Conservation (phyloP, 108 stramenopile genomes). For the Cyclotella kingstonii region DNA sequence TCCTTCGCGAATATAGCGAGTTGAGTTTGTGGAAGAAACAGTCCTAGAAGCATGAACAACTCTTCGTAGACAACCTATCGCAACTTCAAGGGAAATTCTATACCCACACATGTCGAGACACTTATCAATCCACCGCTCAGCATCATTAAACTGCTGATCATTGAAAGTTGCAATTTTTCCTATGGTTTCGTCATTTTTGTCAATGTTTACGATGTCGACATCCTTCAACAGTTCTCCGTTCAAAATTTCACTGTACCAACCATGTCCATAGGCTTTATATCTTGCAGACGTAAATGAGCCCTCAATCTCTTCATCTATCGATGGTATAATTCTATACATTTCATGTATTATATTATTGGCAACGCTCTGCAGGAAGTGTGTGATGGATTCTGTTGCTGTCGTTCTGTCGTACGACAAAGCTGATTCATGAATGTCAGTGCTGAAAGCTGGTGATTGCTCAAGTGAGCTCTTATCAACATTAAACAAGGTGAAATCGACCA, state of each 20-base stretch:
- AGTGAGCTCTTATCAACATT: too few relatives aligned
- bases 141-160: constrained; percentile 4
- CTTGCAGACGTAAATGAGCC: constrained; percentile 8
- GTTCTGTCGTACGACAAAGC: neutral
- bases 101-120: constrained; percentile 44
- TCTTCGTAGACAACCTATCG: constrained; percentile 38
- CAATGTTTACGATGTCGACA: neutral
- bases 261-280: neutral
- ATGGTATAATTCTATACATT: constrained; percentile 30
- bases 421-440: too few relatives aligned
- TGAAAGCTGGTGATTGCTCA: too few relatives aligned
- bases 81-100: constrained; percentile 31
- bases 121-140: constrained; percentile 39
- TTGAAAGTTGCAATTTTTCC: neutral
- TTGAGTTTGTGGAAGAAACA: constrained; percentile 4
- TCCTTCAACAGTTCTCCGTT: neutral
- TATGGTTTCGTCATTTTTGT: neutral
- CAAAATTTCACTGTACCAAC: constrained; percentile 15
- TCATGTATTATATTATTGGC: constrained; percentile 15
- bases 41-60: constrained; percentile 15
- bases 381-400: neutral
- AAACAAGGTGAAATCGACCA: neutral
- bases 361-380: neutral
- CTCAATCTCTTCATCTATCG: constrained; percentile 37
- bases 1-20: neutral